Evolutionary conservation across 2,329 filamentous ascomycete species (phyloP).

Genomic region (Trichoderma semiorbis): DNA sequence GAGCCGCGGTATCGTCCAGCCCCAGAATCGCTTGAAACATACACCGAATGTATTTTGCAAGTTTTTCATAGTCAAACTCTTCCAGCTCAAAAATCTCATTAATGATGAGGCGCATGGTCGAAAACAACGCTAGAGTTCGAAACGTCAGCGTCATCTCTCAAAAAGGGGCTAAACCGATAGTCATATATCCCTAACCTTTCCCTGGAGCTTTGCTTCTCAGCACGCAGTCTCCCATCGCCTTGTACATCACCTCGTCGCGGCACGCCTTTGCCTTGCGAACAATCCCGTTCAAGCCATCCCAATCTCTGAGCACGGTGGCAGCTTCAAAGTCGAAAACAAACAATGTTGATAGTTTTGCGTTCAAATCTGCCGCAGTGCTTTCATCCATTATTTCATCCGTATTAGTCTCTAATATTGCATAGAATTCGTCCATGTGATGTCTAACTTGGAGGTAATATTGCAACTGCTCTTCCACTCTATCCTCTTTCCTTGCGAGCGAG

Average conservation of each 20-base stretch:
- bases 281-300: constrained; percentile 61
- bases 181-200: constrained; percentile 38
- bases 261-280: constrained; percentile 50
- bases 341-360: constrained; percentile 61
- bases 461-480: constrained; percentile 48
- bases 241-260: constrained; percentile 46
- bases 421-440: constrained; percentile 59
- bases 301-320: constrained; percentile 61
- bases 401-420: constrained; percentile 41
- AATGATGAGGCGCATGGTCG: constrained; percentile 63
- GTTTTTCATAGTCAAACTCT: constrained; percentile 52
- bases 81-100: constrained; percentile 62
- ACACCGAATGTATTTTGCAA: constrained; percentile 76
- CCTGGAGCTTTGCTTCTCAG: constrained; percentile 51
- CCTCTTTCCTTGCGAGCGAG: constrained; percentile 50
- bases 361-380: constrained; percentile 49
- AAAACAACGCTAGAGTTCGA: constrained; percentile 43
- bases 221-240: constrained; percentile 64
- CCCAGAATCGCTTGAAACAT: constrained; percentile 66
- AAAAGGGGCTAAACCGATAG: not conserved
- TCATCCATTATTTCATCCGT: constrained; percentile 38
- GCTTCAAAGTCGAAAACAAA: constrained; percentile 79
- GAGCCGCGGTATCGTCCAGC: constrained; percentile 51
- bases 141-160: not conserved
- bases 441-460: constrained; percentile 62